phyloP scores from a whole-genome alignment of 176 grass and related monocot species.

The Cymbopogon citratus region DNA sequence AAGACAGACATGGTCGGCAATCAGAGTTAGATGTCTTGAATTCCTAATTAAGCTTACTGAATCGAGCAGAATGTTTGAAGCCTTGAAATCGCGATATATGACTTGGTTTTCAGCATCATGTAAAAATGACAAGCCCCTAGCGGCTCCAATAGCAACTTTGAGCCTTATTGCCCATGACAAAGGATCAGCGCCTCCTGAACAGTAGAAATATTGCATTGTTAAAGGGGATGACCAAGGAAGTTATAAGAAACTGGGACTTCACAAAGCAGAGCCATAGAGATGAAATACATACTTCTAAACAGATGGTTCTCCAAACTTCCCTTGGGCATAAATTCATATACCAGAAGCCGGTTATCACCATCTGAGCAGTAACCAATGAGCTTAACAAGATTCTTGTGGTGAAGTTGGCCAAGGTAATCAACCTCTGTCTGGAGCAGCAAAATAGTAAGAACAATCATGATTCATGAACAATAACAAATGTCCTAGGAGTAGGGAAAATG shows the following conservation, averaged over 20 bases:
- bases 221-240: neutral
- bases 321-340: slow-evolving; percentile 87
- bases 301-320: slow-evolving; percentile 97
- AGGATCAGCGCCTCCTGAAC: slow-evolving; percentile 69
- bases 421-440: slow-evolving; percentile 70
- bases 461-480: neutral
- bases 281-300: slow-evolving; percentile 67
- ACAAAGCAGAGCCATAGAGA: neutral
- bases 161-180: slow-evolving; percentile 87
- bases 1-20: neutral
- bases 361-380: slow-evolving; percentile 90
- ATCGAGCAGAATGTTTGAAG: slow-evolving; percentile 98
- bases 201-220: slow-evolving; percentile 14
- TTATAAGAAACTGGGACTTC: neutral
- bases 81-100: slow-evolving; percentile 99
- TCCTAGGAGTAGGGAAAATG: slow-evolving; percentile 18
- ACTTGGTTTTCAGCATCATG: slow-evolving; percentile 85
- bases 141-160: slow-evolving; percentile 86
- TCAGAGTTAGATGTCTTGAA: neutral
- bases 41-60: slow-evolving; percentile 47
- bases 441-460: slow-evolving; percentile 14
- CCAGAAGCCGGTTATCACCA: slow-evolving; percentile 75
- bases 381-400: slow-evolving; percentile 84
- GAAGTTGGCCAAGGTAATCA: slow-evolving; percentile 85
- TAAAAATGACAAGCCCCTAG: slow-evolving; percentile 92